A percentile compares a stretch with the other conserved stretches of the same genome.
Conservation (phyloP, 2,329 filamentous ascomycete species). For the Parascedosporium putredinis region DNA sequence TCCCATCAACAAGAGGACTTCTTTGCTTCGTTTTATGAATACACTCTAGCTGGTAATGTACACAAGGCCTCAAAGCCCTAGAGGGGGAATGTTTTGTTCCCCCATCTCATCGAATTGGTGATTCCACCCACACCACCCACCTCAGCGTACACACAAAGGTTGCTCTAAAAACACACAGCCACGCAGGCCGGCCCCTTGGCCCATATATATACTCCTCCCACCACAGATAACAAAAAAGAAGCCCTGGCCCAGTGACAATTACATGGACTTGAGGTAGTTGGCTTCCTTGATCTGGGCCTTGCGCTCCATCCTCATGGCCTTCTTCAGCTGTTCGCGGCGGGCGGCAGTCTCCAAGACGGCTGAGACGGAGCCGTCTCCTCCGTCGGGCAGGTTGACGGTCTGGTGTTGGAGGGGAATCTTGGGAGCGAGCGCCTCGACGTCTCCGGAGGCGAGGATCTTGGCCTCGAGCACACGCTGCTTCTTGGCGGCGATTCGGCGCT, state of each 20-base stretch:
- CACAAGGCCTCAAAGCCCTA: too few relatives aligned
- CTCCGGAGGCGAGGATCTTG: constrained; percentile 51
- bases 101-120: too few relatives aligned
- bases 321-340: constrained; percentile 53
- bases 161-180: too few relatives aligned
- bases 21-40: too few relatives aligned
- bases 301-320: constrained; percentile 64
- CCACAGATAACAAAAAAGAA: background rate
- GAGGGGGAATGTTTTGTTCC: too few relatives aligned
- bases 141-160: too few relatives aligned
- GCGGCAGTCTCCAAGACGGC: constrained; percentile 36
- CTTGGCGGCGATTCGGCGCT: constrained; percentile 61
- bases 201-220: background rate
- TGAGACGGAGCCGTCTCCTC: constrained; percentile 29
- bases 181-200: background rate
- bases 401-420: constrained; percentile 71
- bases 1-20: too few relatives aligned
- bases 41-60: too few relatives aligned
- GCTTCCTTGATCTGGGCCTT: constrained; percentile 70
- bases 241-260: constrained; percentile 18
- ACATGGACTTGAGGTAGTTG: constrained; percentile 80
- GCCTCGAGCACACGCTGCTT: constrained; percentile 45
- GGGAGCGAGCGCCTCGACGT: constrained; percentile 53
- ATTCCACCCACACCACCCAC: too few relatives aligned
- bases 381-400: constrained; percentile 59